A percentile compares a stretch with the other conserved stretches of the same genome.
Conservation (phyloP, 768 basidiomycete species). For the Podaxis sp. region DNA sequence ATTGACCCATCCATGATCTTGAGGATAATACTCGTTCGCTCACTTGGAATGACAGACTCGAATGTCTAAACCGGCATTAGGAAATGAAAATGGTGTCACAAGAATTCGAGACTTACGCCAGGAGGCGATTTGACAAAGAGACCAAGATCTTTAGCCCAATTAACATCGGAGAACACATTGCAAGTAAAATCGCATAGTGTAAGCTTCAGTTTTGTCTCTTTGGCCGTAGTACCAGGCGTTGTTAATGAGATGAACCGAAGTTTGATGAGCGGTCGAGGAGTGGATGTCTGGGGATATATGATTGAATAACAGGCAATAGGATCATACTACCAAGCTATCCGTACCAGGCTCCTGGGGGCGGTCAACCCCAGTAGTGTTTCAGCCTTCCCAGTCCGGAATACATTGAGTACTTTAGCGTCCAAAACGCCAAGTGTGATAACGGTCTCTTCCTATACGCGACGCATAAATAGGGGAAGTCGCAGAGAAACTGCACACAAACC, state of each 20-base stretch:
- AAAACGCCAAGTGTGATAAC: slow-evolving; percentile 61
- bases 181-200: slow-evolving; percentile 65
- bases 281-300: slow-evolving; percentile 35
- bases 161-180: slow-evolving; percentile 58
- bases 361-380: slow-evolving; percentile 55
- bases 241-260: slow-evolving; percentile 66
- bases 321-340: slow-evolving; percentile 21
- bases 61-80: slow-evolving; percentile 56
- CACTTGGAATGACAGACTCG: slow-evolving; percentile 89
- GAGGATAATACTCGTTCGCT: slow-evolving; percentile 73
- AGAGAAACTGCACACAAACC: slow-evolving; percentile 38
- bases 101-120: slow-evolving; percentile 57
- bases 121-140: slow-evolving; percentile 80
- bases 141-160: slow-evolving; percentile 61
- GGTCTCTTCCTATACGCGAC: slow-evolving; percentile 29
- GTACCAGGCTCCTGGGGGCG: slow-evolving; percentile 56
- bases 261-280: slow-evolving; percentile 54
- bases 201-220: slow-evolving; percentile 75
- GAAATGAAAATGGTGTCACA: neutral
- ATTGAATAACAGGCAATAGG: neutral
- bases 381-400: slow-evolving; percentile 31
- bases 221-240: slow-evolving; percentile 60
- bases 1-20: slow-evolving; percentile 67
- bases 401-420: slow-evolving; percentile 59
- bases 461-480: neutral